Base-by-base conservation (phyloP, 2,329 filamentous ascomycete species). In the Paecilomyces sp. region DNA sequence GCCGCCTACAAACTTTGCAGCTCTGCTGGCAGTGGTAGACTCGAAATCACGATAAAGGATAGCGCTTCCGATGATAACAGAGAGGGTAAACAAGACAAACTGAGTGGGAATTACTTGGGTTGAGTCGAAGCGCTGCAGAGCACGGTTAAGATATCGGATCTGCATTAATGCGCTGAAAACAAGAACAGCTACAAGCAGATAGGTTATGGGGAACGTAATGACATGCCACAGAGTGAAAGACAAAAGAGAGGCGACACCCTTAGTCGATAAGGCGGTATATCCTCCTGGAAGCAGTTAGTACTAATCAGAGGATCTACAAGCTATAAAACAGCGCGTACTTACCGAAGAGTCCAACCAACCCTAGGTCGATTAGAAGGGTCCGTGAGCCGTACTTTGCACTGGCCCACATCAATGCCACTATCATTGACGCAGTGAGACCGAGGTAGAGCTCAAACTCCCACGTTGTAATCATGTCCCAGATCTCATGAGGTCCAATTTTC, bases 51-150 rank as follows among this genome's bases (percentile, higher is more conserved):
- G 88, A 72, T 97, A 99, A 5, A 99, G 78, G 8, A 99, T 83
- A 1, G 93, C 93, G 68, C 92, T 97, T 59, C 94, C 94, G 57
- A 96, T 82, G 66, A 99, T 97, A 63, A 97, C 94, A 5, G 90
- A 96, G 7, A 99, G 81, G 0, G 94, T 99, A 74, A 99, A 99
- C 63, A 95, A 85, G 56, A 99, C 94, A 68, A 99, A 99, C 70
- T 99, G 94, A 13, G 94, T 94, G 0, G 94, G 94, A 63, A 99
- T 99, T 66, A 99, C 94, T 73, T 97, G 92, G 0, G 94, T 99
- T 6, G 94, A 96, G 74, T 97, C 91, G 78, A 97, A 99, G 54
- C 90, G 87, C 72, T 97, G 92, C 57, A 99, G 80, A 1, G 88
- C 88, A 57, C 85, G 90, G 77, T 97, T 99, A 72, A 99, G 85